Evolutionary conservation across 495 filamentous ascomycete genomes (phyloP), one percentile per base, ranked within the genome.

Genomic region (Parmelia sp.): DNA sequence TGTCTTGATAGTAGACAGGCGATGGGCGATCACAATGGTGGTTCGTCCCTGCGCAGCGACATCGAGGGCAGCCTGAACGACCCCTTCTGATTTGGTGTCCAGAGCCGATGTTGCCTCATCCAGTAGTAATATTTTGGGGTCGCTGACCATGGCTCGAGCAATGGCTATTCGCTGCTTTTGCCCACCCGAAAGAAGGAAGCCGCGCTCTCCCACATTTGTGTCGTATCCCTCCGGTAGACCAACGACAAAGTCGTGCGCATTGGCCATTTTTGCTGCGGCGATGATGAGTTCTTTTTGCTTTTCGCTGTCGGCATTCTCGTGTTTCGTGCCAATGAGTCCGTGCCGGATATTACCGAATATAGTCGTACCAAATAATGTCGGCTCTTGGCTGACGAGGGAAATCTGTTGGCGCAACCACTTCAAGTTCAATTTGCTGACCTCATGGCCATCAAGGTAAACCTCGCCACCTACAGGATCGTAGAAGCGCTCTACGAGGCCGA

Each of bases 41-140:
- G 94, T 98, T 33, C 94, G 84, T n/a, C 93, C 94, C 67, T 88
- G 82, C 17, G 92, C 84, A 44, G 91, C 94, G 56, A 82, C 87
- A 69, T 97, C 92, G 27, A 98, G 81, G 23, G 94, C 94, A 47
- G 90, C 90, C 75, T 98, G 94, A 0, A 98, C 94, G 8, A 96
- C 89, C 39, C 90, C 91, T 76, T 98, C 94, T 19, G 90, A 92
- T 71, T 92, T 94, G 57, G 94, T 96, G 73, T 98, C 94, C n/a
- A 98, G 80, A 3, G 92, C 92, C 36, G 88, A 90, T 2, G 94
- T 98, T 27, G 94, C 94, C 75, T 98, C 94, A 70, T 98, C 94
- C 21, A 98, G 85, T 4, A 98, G 78, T 1, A 98, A 80, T 70
- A 98, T 91, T 78, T 94, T 95, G n/a, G 94, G 94, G 71, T 98